Conservation (phyloP, 345 rosid species). For the Citrus sinensis region DNA sequence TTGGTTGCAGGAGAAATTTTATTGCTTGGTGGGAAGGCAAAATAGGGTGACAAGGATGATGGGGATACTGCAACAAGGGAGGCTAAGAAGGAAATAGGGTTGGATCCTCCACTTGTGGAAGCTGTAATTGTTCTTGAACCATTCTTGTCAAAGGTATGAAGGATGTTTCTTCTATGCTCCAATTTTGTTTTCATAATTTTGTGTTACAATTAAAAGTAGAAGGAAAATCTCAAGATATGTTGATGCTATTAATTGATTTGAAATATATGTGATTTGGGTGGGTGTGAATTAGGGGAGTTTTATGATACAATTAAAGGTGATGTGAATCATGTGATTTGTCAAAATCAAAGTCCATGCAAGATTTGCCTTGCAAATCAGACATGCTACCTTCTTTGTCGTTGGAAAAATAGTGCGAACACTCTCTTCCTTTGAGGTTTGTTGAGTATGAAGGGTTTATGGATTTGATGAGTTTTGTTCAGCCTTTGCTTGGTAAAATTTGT, state of each 20-base stretch:
- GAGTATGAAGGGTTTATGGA: no score
- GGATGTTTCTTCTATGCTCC: background rate
- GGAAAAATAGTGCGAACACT: no score
- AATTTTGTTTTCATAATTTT: background rate
- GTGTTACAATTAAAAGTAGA: background rate
- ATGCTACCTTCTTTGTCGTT: no score
- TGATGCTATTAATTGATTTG: background rate
- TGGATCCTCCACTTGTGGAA: slow-evolving; percentile 66
- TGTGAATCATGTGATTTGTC: background rate
- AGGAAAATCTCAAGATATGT: background rate
- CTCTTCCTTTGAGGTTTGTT: no score
- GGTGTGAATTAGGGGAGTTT: background rate
- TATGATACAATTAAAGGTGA: background rate
- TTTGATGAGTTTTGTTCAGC: no score
- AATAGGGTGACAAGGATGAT: slow-evolving; percentile 65
- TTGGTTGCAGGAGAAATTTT: slow-evolving; percentile 69
- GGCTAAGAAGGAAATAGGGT: slow-evolving; percentile 69
- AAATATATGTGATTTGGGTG: background rate
- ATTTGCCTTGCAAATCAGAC: no score
- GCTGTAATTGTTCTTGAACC: slow-evolving; percentile 73
- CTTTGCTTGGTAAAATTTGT: no score
- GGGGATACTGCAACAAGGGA: slow-evolving; percentile 66
- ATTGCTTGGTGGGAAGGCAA: slow-evolving; percentile 75
- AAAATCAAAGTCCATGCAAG: background rate
- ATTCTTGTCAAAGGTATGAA: slow-evolving; percentile 76